Base-by-base conservation (phyloP, 148 eudicot genomes). In the Amaranthus palmeri region DNA sequence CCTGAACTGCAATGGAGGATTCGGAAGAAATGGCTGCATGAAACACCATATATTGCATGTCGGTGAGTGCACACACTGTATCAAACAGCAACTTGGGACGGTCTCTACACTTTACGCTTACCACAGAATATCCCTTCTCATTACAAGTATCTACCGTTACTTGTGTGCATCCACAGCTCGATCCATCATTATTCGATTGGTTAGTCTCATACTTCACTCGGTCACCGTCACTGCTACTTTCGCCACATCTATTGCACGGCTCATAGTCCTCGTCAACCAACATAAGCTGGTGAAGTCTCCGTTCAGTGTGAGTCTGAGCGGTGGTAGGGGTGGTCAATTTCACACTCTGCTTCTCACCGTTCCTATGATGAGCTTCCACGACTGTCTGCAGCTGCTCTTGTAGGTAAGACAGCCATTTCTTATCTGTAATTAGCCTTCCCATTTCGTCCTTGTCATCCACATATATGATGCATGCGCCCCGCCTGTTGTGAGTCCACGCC, bases 261-360 rank as follows among this genome's bases (percentile, higher is more conserved):
- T 85, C 83, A 17, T 83, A 86, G 75, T 88, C 95, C 44, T 76
- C 67, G 45, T 90, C 91, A 0, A 83, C 88, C 45, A 81, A 72
- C 98, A 90, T 86, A 65, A 93, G 79, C 75, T 93, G 98, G 76
- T 93, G 98, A 67, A 93, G 92, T 82, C 98, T 81, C 72, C 98
- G 76, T 72, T 93, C 92, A 0, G 91, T 85, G 82, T 90, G 96
- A 54, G 87, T 84, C 68, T 65, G 74, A 40, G 83, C 54, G 0
- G 80, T 55, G 3, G 76, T 73, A 0, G 91, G 90, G 54, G 61
- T 60, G 0, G 81, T 68, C 58, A 88, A 42, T 58, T 79, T 81
- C 74, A 88, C 88, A 10, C 88, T 81, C 70, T 82, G 78, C 71
- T 81, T 77, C 76, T 88, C 96, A 0, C 82, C 84, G 0, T 68